A percentile compares a stretch with the other conserved stretches of the same genome.
phyloP scores from a whole-genome alignment of 441 rosid genomes.

The Populus hybrid region DNA sequence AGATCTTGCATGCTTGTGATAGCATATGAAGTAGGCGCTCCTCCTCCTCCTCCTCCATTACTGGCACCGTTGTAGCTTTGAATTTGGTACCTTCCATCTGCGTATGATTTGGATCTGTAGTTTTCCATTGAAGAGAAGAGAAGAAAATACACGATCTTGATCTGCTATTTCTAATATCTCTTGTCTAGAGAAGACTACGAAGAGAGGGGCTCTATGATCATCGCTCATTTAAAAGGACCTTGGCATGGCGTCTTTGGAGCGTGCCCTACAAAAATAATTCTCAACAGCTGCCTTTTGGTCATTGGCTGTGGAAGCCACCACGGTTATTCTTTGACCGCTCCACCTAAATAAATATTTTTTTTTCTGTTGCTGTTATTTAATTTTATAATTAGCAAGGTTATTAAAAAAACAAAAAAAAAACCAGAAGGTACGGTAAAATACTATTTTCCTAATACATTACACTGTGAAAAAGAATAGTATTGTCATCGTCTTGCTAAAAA shows the following conservation, averaged over 20 bases:
- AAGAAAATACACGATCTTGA: background rate
- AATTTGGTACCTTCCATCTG: slow-evolving; percentile 35
- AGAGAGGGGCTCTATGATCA: background rate
- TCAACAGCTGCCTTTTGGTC: background rate
- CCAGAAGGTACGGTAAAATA: no score
- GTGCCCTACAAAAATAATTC: background rate
- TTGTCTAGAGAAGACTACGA: background rate
- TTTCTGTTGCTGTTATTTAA: no score
- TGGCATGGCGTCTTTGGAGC: background rate
- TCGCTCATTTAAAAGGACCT: background rate
- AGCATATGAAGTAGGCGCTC: slow-evolving; percentile 15
- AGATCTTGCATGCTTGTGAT: slow-evolving; percentile 54
- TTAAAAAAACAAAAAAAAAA: no score
- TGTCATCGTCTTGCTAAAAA: no score
- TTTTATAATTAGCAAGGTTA: no score
- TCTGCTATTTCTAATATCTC: background rate
- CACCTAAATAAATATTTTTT: no score
- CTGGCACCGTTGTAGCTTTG: slow-evolving; percentile 16
- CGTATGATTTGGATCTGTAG: slow-evolving; percentile 48
- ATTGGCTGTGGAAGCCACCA: background rate
- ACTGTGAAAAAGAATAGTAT: no score
- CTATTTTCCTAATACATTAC: no score
- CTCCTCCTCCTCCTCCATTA: slow-evolving; percentile 6
- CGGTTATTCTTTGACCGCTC: background rate
- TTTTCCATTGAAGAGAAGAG: slow-evolving; percentile 33